Evolutionary conservation across 202 grass and related monocot species (phyloP).

Genomic region (Carex sylvatica): DNA sequence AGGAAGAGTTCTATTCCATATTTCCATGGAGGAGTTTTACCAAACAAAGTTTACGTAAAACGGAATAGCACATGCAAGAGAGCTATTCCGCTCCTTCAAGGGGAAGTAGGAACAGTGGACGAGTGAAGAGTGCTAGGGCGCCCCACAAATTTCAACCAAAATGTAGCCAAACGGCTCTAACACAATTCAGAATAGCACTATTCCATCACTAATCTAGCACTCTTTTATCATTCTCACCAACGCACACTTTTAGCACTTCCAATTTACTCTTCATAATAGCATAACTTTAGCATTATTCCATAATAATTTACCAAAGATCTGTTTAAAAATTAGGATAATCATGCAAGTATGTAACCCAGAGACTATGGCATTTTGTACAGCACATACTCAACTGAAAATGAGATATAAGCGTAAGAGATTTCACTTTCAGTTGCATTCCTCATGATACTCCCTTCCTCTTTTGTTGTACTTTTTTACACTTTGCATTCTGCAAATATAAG

Average conservation of each 20-base stretch:
- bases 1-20: background rate
- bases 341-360: slow-evolving; percentile 4
- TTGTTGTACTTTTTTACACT: background rate
- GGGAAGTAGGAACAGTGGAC: background rate
- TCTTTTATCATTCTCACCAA: background rate
- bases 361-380: background rate
- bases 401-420: background rate
- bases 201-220: background rate
- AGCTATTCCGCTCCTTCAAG: background rate
- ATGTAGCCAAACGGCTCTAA: background rate
- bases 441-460: background rate
- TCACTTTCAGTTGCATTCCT: background rate
- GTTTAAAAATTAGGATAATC: slow-evolving; percentile 5
- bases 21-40: background rate
- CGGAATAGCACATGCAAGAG: background rate
- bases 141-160: background rate
- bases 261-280: background rate
- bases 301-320: background rate
- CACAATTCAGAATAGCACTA: background rate
- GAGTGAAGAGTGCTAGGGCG: background rate
- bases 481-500: background rate
- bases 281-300: background rate
- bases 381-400: background rate
- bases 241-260: background rate
- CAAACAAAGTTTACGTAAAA: background rate